Base-by-base conservation (phyloP, 2,329 filamentous ascomycete genomes). In the Corynespora cassiicola region DNA sequence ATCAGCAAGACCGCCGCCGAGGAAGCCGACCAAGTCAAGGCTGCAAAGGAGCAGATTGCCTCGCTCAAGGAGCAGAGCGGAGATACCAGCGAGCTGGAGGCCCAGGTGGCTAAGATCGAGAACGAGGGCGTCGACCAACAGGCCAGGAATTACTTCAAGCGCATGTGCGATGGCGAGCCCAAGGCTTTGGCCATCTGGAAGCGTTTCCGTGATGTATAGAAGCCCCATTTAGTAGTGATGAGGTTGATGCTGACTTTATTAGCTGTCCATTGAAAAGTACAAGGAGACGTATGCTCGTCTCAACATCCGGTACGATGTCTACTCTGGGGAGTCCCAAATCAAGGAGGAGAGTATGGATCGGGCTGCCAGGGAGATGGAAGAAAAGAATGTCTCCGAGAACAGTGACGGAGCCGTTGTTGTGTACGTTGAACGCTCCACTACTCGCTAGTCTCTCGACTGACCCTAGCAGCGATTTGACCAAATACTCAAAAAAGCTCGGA, bases 381-480 rank as follows among this genome's bases (percentile, higher is more conserved):
- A 81, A 37, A 78, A 79, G 37, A 79, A 78, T 2, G 72, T 88
- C n/a, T n/a, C n/a, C n/a, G n/a, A n/a, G n/a, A n/a, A n/a, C n/a
- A n/a, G n/a, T n/a, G n/a, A n/a, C n/a, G n/a, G n/a, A n/a, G n/a
- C n/a, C n/a, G n/a, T n/a, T n/a, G n/a, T n/a, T n/a, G n/a, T n/a
- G n/a, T n/a, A n/a, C n/a, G n/a, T n/a, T n/a, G n/a, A n/a, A n/a
- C n/a, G n/a, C n/a, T n/a, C n/a, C n/a, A n/a, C n/a, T n/a, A n/a
- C n/a, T n/a, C n/a, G n/a, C n/a, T n/a, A n/a, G n/a, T n/a, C n/a
- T n/a, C n/a, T n/a, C n/a, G n/a, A n/a, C n/a, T n/a, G n/a, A n/a
- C n/a, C n/a, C n/a, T n/a, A n/a, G n/a, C n/a, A n/a, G n/a, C n/a
- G 84, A 90, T 64, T 82, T 89, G 42, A 74, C 77, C 21, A 87